These are phyloP conservation scores for Ceratobasidium sp. DNA, from an alignment of 1,284 basidiomycete genomes.

Conservation along the genomic window DNA sequence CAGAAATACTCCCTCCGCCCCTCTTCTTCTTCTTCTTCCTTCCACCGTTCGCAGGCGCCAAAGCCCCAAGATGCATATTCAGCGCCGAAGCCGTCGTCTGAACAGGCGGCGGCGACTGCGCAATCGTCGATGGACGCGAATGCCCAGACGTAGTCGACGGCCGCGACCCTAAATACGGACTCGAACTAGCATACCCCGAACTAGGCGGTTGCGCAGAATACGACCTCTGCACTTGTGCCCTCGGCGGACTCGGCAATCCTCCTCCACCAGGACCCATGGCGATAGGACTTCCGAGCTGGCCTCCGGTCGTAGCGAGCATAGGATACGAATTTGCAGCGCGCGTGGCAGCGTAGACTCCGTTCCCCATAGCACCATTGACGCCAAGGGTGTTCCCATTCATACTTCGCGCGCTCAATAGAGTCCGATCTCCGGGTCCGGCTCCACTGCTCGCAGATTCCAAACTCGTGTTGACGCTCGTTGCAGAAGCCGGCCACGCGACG, in stretches of 20 bases:
- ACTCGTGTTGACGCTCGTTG: neutral
- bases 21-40: constrained; percentile 36
- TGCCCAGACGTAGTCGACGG: constrained; percentile 17
- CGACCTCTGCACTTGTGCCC: constrained; percentile 13
- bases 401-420: no score
- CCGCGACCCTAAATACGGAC: constrained; percentile 12
- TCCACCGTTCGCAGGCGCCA: constrained; percentile 4
- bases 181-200: neutral
- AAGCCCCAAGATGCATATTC: constrained; percentile 50
- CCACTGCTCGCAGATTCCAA: neutral
- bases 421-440: neutral
- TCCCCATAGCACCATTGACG: neutral
- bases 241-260: neutral
- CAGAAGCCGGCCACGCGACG: neutral
- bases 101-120: constrained; percentile 6
- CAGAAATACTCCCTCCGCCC: constrained; percentile 8
- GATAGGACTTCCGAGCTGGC: constrained; percentile 48
- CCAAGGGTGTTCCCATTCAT: neutral
- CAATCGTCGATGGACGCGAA: neutral
- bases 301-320: neutral
- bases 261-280: constrained; percentile 45
- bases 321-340: constrained; percentile 35
- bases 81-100: constrained; percentile 49
- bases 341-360: constrained; percentile 21
- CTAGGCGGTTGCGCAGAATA: constrained; percentile 12